Conservation (phyloP, 768 basidiomycete species). For the Clitopilus hobsonii region DNA sequence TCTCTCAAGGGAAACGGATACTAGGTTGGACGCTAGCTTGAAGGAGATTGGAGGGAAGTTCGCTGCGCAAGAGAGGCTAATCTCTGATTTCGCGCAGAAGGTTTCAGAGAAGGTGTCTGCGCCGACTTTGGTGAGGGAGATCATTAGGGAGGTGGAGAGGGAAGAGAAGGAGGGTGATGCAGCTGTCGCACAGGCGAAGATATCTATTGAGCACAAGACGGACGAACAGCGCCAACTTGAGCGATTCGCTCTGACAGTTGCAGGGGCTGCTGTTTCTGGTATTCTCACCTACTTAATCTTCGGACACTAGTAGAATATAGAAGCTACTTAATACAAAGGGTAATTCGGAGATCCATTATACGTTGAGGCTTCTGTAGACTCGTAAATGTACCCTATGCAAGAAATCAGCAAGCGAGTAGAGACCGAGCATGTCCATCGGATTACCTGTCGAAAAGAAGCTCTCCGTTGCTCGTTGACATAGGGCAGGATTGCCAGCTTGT, state of each 20-base stretch:
- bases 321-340: background rate
- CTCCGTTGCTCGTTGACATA: constrained; percentile 36
- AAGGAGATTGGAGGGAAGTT: constrained; percentile 43
- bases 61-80: constrained; percentile 32
- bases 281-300: constrained; percentile 25
- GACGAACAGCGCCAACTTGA: constrained; percentile 20
- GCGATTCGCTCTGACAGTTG: constrained; percentile 25
- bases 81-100: constrained; percentile 10
- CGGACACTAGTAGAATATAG: constrained; percentile 15
- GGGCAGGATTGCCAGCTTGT: constrained; percentile 38
- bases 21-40: constrained; percentile 44
- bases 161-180: background rate
- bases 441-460: constrained; percentile 48
- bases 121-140: constrained; percentile 3
- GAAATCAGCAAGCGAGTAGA: background rate
- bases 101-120: constrained; percentile 4
- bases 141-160: constrained; percentile 3
- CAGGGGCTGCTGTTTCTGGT: constrained; percentile 31
- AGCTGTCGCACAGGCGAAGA: background rate
- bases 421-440: background rate
- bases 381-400: constrained; percentile 44
- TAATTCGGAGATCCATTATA: constrained; percentile 7
- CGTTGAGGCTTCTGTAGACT: constrained; percentile 42
- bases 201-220: constrained; percentile 3
- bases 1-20: constrained; percentile 51